Evolutionary conservation across 2,329 filamentous ascomycete species (phyloP).

Genomic region (Colletotrichum lupini): DNA sequence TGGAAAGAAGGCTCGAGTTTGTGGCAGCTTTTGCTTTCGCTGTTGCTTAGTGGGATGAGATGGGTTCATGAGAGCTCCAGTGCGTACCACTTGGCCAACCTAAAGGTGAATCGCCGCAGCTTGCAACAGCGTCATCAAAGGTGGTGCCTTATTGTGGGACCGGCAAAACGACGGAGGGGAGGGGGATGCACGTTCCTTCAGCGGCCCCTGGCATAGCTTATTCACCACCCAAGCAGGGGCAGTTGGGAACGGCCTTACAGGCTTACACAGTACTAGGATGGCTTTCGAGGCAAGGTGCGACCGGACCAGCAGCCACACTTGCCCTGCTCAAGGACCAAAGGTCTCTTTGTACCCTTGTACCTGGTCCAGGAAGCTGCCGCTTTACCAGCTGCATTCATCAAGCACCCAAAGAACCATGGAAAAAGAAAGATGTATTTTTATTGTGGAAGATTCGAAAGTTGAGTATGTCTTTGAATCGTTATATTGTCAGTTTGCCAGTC

Average conservation of each 20-base stretch:
- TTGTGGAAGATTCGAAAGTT: neutral
- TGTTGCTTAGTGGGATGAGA: constrained; percentile 15
- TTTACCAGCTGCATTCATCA: neutral
- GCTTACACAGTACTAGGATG: neutral
- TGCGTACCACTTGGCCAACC: constrained; percentile 5
- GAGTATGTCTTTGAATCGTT: neutral
- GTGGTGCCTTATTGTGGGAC: constrained; percentile 36
- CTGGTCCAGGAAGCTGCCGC: constrained; percentile 5
- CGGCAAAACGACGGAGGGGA: constrained; percentile 34
- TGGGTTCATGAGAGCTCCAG: constrained; percentile 24
- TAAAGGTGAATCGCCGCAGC: constrained; percentile 14
- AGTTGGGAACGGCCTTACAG: neutral
- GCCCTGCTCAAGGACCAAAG: neutral
- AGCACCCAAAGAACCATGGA: neutral
- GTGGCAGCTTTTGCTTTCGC: constrained; percentile 5
- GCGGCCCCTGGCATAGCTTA: constrained; percentile 27
- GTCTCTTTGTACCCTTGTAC: constrained; percentile 12
- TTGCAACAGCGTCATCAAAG: constrained; percentile 34
- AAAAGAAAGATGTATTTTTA: neutral
- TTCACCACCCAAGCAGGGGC: constrained; percentile 27
- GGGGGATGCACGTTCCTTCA: constrained; percentile 12
- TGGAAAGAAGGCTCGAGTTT: constrained; percentile 17
- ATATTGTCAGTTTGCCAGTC: neutral
- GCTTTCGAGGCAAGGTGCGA: constrained; percentile 1
- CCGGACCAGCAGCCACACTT: constrained; percentile 23